phyloP scores from a whole-genome alignment of 768 basidiomycete genomes.

The Mycena belliarum region DNA sequence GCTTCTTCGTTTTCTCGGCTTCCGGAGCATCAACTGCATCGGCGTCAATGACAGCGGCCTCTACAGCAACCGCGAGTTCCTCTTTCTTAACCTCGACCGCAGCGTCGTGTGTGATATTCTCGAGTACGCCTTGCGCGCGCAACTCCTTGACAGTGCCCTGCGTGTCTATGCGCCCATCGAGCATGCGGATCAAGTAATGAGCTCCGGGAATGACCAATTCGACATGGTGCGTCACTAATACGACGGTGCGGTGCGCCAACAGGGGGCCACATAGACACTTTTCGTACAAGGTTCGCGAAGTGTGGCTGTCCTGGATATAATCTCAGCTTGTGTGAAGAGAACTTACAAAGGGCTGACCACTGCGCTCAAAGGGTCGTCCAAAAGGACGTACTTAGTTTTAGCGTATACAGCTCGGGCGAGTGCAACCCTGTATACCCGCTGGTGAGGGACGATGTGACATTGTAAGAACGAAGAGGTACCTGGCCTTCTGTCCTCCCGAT shows the following conservation, averaged over 20 bases:
- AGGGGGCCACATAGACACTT: constrained; percentile 68
- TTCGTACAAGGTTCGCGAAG: constrained; percentile 63
- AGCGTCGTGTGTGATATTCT: constrained; percentile 59
- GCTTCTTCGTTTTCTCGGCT: constrained; percentile 51
- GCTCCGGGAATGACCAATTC: constrained; percentile 81
- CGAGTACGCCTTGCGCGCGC: constrained; percentile 59
- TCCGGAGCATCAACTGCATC: constrained; percentile 13
- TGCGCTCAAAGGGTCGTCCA: constrained; percentile 64
- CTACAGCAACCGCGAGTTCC: constrained; percentile 38
- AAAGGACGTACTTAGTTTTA: constrained; percentile 45
- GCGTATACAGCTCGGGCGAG: constrained; percentile 67
- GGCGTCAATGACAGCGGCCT: constrained; percentile 27
- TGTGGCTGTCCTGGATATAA: constrained; percentile 60
- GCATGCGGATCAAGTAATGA: constrained; percentile 73
- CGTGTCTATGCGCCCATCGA: constrained; percentile 79
- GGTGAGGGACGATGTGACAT: background rate
- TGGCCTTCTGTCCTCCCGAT: constrained; percentile 60
- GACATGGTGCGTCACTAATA: constrained; percentile 81
- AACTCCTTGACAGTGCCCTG: constrained; percentile 72
- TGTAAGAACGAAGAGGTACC: constrained; percentile 33
- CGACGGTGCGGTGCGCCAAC: constrained; percentile 66
- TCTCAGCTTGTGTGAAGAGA: background rate
- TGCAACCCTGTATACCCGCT: constrained; percentile 44
- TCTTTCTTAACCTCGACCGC: constrained; percentile 51
- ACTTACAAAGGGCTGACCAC: constrained; percentile 43